These are phyloP conservation scores for Sclerotinia nivalis DNA, from an alignment of 2,329 filamentous ascomycete species.

Conservation along the genomic window DNA sequence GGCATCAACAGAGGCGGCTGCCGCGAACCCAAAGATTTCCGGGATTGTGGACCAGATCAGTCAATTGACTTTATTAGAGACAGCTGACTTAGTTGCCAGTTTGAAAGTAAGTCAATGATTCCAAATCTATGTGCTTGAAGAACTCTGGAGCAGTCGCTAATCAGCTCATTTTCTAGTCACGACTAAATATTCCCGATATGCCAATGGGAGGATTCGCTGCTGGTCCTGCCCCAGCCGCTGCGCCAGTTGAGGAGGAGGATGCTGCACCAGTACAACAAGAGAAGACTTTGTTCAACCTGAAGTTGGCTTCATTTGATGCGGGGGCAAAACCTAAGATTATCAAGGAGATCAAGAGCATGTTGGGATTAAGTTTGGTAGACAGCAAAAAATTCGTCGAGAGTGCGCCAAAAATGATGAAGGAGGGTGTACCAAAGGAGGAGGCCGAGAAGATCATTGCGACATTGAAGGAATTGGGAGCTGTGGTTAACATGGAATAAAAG, in stretches of 20 bases:
- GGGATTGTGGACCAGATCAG: slow-evolving; percentile 98
- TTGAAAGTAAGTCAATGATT: slow-evolving; percentile 72
- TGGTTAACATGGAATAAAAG: slow-evolving; percentile 91
- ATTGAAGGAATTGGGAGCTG: slow-evolving; percentile 89
- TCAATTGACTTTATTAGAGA: slow-evolving; percentile 95
- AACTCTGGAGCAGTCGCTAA: slow-evolving; percentile 27
- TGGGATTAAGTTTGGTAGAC: slow-evolving; percentile 94
- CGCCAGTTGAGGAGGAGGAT: slow-evolving; percentile 78
- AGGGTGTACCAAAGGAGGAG: slow-evolving; percentile 97
- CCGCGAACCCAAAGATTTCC: slow-evolving; percentile 84
- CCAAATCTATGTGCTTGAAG: not conserved
- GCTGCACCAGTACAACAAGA: slow-evolving; percentile 87
- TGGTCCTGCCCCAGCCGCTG: slow-evolving; percentile 57
- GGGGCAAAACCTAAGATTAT: slow-evolving; percentile 96
- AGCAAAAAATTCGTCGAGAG: slow-evolving; percentile 99
- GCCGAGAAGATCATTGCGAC: slow-evolving; percentile 97
- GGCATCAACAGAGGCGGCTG: slow-evolving; percentile 77
- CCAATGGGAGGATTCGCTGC: slow-evolving; percentile 88
- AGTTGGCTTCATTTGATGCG: slow-evolving; percentile 87
- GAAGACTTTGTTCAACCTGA: slow-evolving; percentile 96
- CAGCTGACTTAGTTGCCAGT: slow-evolving; percentile 89
- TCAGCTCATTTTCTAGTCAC: slow-evolving; percentile 60
- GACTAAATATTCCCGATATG: slow-evolving; percentile 96
- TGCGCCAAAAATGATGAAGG: slow-evolving; percentile 98
- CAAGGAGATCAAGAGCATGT: slow-evolving; percentile 97